A percentile compares a stretch with the other conserved stretches of the same genome.
phyloP scores from a whole-genome alignment of 73 alveolate genomes.

The Paramecium sonneborni region DNA sequence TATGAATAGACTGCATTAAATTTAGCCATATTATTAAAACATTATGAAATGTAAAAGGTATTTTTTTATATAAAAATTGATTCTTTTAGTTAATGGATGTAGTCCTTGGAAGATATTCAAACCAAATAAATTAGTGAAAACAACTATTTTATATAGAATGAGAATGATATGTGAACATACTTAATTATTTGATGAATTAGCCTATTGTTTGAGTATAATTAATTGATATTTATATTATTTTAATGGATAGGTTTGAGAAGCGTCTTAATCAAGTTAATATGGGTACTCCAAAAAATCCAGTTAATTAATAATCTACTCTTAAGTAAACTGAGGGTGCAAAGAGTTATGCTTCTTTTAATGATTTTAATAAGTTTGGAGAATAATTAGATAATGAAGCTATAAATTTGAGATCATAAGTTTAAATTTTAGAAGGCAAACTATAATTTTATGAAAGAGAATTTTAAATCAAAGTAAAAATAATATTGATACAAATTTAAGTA shows the following conservation, averaged over 20 bases:
- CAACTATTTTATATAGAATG: not conserved
- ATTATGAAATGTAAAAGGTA: not conserved
- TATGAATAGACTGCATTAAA: not conserved
- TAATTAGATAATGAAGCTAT: not conserved
- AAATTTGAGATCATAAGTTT: not conserved
- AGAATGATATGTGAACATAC: not conserved
- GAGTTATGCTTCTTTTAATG: not conserved
- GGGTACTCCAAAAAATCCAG: not conserved
- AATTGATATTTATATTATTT: not conserved
- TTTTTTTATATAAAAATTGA: not conserved
- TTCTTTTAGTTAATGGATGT: not conserved
- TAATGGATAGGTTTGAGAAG: not conserved
- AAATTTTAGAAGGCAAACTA: not conserved
- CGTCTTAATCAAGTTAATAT: not conserved
- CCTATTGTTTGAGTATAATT: not conserved
- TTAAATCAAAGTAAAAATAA: not conserved
- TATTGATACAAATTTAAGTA: not conserved
- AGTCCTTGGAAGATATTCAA: not conserved
- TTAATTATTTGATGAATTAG: too few species aligned
- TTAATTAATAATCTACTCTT: not conserved
- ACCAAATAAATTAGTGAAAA: not conserved
- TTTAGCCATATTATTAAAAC: not conserved
- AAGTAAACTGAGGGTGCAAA: not conserved
- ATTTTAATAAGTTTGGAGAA: too few species aligned
- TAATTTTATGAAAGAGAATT: not conserved